These are phyloP conservation scores for Azolla pinnata DNA, from an alignment of 75 land plant species.

Conservation along the genomic window DNA sequence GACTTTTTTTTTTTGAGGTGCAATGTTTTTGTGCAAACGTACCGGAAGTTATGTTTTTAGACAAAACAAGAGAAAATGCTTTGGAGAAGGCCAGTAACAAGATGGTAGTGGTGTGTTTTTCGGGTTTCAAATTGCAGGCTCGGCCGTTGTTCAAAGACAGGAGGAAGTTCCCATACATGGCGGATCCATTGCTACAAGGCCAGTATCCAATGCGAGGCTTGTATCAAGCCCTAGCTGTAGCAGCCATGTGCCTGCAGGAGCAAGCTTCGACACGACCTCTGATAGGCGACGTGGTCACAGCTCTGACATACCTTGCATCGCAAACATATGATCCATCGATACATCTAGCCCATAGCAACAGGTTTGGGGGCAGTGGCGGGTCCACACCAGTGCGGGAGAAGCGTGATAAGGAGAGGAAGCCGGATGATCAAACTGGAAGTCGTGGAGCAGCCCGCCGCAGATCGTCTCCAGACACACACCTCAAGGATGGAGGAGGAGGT, in stretches of 20 bases:
- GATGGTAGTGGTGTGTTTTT: no score
- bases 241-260: constrained; percentile 31
- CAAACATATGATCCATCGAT: constrained; percentile 25
- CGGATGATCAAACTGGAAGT: constrained; percentile 13
- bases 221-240: constrained; percentile 28
- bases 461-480: constrained; percentile 28
- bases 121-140: no score
- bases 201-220: constrained; percentile 21
- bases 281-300: constrained; percentile 24
- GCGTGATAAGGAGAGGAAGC: constrained; percentile 11
- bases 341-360: constrained; percentile 21
- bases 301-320: constrained; percentile 18
- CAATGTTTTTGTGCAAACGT: no score
- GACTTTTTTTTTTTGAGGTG: no score
- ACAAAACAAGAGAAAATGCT: no score
- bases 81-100: no score
- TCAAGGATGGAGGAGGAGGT: constrained; percentile 19
- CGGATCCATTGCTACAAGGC: constrained; percentile 25
- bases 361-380: constrained; percentile 24
- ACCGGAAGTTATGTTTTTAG: no score
- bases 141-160: constrained; percentile 26
- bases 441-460: constrained; percentile 11
- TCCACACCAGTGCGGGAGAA: constrained; percentile 20
- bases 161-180: constrained; percentile 23
- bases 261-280: constrained; percentile 23